Evolutionary conservation across 441 rosid genomes (phyloP), one percentile per base, ranked within the genome.

Genomic region (Croton setiger): DNA sequence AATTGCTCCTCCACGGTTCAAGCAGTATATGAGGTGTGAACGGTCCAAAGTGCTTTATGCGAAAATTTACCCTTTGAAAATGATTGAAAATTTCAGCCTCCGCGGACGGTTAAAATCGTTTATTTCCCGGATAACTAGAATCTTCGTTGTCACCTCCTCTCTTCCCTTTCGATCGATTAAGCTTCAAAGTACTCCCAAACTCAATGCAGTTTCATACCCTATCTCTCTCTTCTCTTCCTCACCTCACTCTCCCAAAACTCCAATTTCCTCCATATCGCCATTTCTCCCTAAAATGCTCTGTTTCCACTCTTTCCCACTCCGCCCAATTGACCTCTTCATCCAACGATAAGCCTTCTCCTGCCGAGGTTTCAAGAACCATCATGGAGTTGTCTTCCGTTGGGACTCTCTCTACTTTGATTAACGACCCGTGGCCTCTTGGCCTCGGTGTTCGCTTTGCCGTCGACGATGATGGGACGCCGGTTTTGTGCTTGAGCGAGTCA

Each of bases 281-380:
- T 57, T 66, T 74, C 64, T 76, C 82, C 47, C 71, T 85, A 49
- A 87, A 78, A 82, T 93, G 91, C 72, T 88, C 95, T 35, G 75
- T 90, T 63, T 87, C 96, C 67, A 64, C 86, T 17, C 80, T 84
- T 36, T 72, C 86, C 21, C 78, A 66, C 51, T 67, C 85, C 27
- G 60, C 82, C 65, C 79, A 39, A 13, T 63, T 73, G 58, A 72
- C 60, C 17, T 48, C 7, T 23, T 55, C 61, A 4, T 74, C 86
- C 23, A 75, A 39, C 17, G 67, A 73, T 75, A 84, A 83, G 83
- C 98, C 96, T 15, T 82, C 84, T 60, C 95, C 97, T 0, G 90
- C 97, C 20, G 96, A 93, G 79, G 82, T 87, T 64, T 88, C 97
- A 17, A 82, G 98, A 76, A 93, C 96, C 41, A 89, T 91, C 78